A percentile compares a stretch with the other conserved stretches of the same genome.
These are phyloP conservation scores for Eimeria maxima DNA, from an alignment of 169 alveolate genomes.

Conservation along the genomic window DNA sequence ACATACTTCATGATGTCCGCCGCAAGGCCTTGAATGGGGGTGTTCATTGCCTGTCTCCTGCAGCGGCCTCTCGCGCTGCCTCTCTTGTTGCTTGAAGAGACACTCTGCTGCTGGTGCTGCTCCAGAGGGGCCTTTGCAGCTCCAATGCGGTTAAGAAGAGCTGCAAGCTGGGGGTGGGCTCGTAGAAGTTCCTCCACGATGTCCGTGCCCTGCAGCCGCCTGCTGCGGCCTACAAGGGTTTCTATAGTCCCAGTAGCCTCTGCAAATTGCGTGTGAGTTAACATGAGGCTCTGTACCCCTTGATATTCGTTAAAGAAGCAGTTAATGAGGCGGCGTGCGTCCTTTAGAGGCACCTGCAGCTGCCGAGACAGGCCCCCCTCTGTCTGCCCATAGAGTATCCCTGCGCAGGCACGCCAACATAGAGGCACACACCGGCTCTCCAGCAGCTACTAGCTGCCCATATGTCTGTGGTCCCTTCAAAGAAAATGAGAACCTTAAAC, in stretches of 20 bases:
- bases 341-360: slow-evolving; percentile 83
- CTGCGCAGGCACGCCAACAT: background rate
- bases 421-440: background rate
- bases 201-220: slow-evolving; percentile 65
- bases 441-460: background rate
- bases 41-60: slow-evolving; percentile 87
- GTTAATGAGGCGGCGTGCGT: slow-evolving; percentile 84
- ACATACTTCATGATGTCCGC: slow-evolving; percentile 89
- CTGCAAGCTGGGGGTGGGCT: background rate
- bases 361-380: slow-evolving; percentile 86
- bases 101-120: background rate
- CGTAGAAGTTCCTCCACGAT: background rate
- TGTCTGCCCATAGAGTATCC: slow-evolving; percentile 87
- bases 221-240: slow-evolving; percentile 87
- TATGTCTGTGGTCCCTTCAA: too few species aligned
- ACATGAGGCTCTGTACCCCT: slow-evolving; percentile 84
- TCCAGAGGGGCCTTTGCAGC: slow-evolving; percentile 10
- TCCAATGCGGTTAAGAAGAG: slow-evolving; percentile 4
- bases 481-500: too few species aligned
- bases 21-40: slow-evolving; percentile 89
- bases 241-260: slow-evolving; percentile 82
- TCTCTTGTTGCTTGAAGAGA: background rate
- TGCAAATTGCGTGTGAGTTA: slow-evolving; percentile 83
- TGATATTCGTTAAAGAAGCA: slow-evolving; percentile 85
- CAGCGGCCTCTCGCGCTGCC: slow-evolving; percentile 73